These are phyloP conservation scores for Gamsiella multidivaricata DNA, from an alignment of 192 early-diverging fungal genomes.

Conservation along the genomic window DNA sequence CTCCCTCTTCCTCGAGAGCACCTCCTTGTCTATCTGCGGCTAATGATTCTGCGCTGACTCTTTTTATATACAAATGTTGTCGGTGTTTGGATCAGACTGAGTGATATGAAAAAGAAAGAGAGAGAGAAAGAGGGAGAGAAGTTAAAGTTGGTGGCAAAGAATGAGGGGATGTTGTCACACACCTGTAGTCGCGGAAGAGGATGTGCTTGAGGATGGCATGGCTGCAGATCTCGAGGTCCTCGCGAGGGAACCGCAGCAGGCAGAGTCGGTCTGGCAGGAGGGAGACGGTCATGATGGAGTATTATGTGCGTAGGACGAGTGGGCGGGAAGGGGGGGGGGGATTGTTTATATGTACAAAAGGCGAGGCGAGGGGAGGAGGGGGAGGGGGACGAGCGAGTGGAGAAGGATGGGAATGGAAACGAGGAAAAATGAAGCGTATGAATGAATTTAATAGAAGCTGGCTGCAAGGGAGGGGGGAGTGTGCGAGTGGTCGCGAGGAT, in stretches of 20 bases:
- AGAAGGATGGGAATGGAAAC: background rate
- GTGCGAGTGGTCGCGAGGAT: too few species aligned
- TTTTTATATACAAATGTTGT: too few species aligned
- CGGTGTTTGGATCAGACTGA: background rate
- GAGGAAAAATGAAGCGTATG: background rate
- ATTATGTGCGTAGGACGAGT: background rate
- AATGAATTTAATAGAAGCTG: too few species aligned
- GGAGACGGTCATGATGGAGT: conserved; percentile 57
- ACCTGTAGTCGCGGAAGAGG: conserved; percentile 60
- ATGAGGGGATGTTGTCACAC: background rate
- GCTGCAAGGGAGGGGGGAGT: background rate
- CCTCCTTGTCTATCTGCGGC: too few species aligned
- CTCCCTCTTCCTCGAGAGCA: too few species aligned
- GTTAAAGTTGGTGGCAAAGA: background rate
- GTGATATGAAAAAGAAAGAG: background rate
- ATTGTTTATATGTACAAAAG: background rate
- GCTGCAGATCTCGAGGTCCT: conserved; percentile 62
- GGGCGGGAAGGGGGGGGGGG: background rate
- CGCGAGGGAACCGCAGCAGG: conserved; percentile 69
- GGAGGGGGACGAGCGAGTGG: background rate
- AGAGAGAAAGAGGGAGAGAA: background rate
- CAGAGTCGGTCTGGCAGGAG: conserved; percentile 68
- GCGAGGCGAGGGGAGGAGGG: background rate
- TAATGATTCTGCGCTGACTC: too few species aligned
- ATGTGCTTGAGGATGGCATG: conserved; percentile 72